Base-by-base conservation (phyloP, 2,329 filamentous ascomycete genomes). In the Blastomyces gilchristii region DNA sequence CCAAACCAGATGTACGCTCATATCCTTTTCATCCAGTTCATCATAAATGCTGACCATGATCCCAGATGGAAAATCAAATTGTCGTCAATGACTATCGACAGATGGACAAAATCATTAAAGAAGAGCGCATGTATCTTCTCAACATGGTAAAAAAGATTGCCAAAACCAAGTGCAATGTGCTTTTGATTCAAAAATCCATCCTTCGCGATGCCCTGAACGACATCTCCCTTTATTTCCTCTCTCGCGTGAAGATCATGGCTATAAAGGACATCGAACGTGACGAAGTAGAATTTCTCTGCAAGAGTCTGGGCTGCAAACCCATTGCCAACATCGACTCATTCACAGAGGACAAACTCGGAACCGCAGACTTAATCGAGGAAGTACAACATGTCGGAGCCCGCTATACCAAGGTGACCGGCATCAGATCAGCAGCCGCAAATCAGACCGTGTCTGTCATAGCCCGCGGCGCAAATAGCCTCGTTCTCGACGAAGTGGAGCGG, bases 101-200 rank as follows among this genome's bases (percentile, higher is more conserved):
- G 77, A 99, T 99, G 94, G 94, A 99, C 82, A 99, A 97, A 84
- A 99, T 99, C 69, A 85, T 99, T 70, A 99, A 99, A 81, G 94
- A 99, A 80, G 94, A 99, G 82, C 90, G 94, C 69, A 90, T 94
- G 70, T 99, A 99, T 79, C 85, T 99, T 67, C 85, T 99, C 64
- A 97, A 97, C 82, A 90, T 99, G 86, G 92, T 95, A 74, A 97
- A 99, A 85, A 99, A 97, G 84, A 99, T 99, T 78, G 97, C 97
- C 81, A 99, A 97, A 84, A 92, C 94, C 69, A 99, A 97, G 82
- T 99, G 94, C 81, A 99, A 99, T 72, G 94, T 99, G 53, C 86
- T 97, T 54, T 83, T 99, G 69, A 97, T 99, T 70, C 94, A 99
- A 75, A 99, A 99, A 80, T 97, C 93, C 16, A 99, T 99, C 70